A percentile compares a stretch with the other conserved stretches of the same genome.
These are phyloP conservation scores for Rutstroemia sydowiana DNA, from an alignment of 2,329 filamentous ascomycete genomes.

Conservation along the genomic window DNA sequence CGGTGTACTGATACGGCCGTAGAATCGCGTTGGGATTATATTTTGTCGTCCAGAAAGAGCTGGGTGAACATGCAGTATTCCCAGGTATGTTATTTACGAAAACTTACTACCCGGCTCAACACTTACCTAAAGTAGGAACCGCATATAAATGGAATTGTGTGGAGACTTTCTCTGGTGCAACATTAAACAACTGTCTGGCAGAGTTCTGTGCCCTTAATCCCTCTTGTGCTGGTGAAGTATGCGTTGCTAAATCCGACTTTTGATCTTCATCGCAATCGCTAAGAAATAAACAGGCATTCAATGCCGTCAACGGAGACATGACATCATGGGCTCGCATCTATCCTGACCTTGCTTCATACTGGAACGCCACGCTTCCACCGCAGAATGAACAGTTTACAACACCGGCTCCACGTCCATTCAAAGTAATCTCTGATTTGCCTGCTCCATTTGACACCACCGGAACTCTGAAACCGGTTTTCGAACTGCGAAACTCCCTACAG, in stretches of 20 bases:
- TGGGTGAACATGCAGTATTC: neutral
- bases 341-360: neutral
- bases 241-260: too few relatives aligned
- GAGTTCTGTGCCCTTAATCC: neutral
- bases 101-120: neutral
- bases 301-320: neutral
- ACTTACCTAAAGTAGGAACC: neutral
- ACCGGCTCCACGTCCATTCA: neutral
- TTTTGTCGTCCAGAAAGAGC: neutral
- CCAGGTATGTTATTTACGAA: neutral
- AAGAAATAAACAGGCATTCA: neutral
- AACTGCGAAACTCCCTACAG: neutral
- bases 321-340: neutral
- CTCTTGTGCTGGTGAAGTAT: neutral
- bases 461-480: neutral
- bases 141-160: neutral
- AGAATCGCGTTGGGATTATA: neutral
- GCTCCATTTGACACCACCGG: neutral
- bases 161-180: neutral
- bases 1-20: neutral
- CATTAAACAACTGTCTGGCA: neutral
- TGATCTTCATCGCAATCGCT: too few relatives aligned
- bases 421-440: neutral
- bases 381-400: neutral
- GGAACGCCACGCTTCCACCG: neutral